Base-by-base conservation (phyloP, 768 basidiomycete genomes). In the Mrakia blollopis region DNA sequence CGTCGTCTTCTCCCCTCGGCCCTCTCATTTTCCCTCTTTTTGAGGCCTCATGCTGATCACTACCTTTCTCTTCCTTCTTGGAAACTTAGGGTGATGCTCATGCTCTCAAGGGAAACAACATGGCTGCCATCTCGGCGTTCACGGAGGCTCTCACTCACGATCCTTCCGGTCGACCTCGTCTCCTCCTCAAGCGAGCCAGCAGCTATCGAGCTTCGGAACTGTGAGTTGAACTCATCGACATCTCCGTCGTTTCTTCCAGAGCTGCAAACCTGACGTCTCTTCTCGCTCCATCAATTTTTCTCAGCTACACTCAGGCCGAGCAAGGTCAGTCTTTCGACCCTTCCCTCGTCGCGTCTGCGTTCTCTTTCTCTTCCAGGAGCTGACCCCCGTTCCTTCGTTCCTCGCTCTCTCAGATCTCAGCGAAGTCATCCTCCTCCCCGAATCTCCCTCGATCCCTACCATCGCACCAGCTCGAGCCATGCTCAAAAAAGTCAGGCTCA, bases 181-280 rank as follows among this genome's bases (percentile, higher is more conserved):
- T 68, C 11, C 65, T 68, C 13, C 65, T 68, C 65, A 68, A 68
- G 65, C 65, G 65, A 68, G 65, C 65, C 39, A 68, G 32, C 65
- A 39, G 35, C 37, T 68, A 39, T 37, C 65, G 65, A 68, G 65
- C 65, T 11, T 68, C 65, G 35, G 65, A 68, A 39, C 37, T 39
- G 37, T 68, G 57, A n/a, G 57, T 28, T 57, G n/a, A n/a, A n/a
- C n/a, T n/a, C n/a, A n/a, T n/a, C n/a, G n/a, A n/a, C n/a, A n/a
- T n/a, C n/a, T n/a, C n/a, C n/a, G n/a, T n/a, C n/a, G n/a, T n/a
- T n/a, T n/a, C n/a, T n/a, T n/a, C n/a, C n/a, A n/a, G n/a, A n/a
- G n/a, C n/a, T n/a, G n/a, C n/a, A n/a, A n/a, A n/a, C n/a, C n/a
- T n/a, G n/a, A n/a, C n/a, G n/a, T 52, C 5, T 52, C 57, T n/a